phyloP scores from a whole-genome alignment of 768 basidiomycete genomes.

The Mrakia blollopis region DNA sequence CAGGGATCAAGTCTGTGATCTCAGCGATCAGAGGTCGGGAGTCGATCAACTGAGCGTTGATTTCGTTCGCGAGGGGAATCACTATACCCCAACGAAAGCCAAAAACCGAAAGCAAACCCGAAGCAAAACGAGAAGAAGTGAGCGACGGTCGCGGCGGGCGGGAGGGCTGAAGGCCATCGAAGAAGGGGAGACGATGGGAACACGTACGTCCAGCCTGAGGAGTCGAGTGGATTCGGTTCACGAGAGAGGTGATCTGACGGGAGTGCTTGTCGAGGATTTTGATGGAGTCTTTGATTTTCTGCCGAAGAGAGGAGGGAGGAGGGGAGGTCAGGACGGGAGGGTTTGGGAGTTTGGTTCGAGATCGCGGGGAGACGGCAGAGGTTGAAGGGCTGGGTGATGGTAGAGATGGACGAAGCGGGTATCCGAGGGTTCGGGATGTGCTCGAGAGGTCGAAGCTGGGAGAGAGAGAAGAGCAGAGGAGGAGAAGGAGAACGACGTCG shows the following conservation, averaged over 20 bases:
- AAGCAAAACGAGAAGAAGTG: not conserved
- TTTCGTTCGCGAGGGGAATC: slow-evolving; percentile 20
- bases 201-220: not conserved
- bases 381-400: too few species aligned
- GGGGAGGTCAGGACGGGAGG: too few species aligned
- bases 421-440: too few species aligned
- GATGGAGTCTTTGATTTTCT: slow-evolving; percentile 34
- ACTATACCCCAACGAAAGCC: too few species aligned
- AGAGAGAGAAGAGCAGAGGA: too few species aligned
- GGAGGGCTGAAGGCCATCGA: not conserved
- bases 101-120: too few species aligned
- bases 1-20: slow-evolving; percentile 42
- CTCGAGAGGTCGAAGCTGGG: too few species aligned
- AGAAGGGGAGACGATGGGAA: not conserved
- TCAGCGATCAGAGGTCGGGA: slow-evolving; percentile 27
- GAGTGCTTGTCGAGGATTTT: slow-evolving; percentile 34
- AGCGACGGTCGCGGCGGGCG: not conserved
- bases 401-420: too few species aligned
- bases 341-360: too few species aligned
- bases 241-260: slow-evolving; percentile 30
- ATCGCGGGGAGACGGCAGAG: too few species aligned
- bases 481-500: not conserved
- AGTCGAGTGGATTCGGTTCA: slow-evolving; percentile 24
- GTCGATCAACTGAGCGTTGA: slow-evolving; percentile 33
- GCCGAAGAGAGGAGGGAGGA: not conserved